These are phyloP conservation scores for Alternaria ventricosa DNA, from an alignment of 2,329 filamentous ascomycete genomes.

Conservation along the genomic window DNA sequence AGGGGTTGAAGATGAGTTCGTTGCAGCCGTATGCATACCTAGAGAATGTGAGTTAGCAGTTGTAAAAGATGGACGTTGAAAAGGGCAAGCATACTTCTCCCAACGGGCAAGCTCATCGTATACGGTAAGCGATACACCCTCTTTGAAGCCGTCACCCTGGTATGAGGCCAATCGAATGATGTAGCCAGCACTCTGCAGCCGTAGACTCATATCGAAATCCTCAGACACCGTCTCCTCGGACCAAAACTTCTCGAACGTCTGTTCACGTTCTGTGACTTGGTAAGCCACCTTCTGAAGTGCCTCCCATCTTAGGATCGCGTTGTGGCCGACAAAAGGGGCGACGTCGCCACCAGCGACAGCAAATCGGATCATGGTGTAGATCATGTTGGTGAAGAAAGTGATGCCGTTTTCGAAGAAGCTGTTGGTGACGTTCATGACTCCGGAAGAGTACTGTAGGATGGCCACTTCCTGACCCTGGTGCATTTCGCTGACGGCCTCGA, in stretches of 20 bases:
- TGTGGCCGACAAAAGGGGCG: slow-evolving; percentile 79
- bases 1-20: slow-evolving; percentile 72
- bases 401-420: slow-evolving; percentile 79
- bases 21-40: slow-evolving; percentile 71
- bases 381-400: slow-evolving; percentile 79
- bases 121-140: slow-evolving; percentile 75
- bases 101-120: slow-evolving; percentile 75
- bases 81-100: slow-evolving; percentile 60
- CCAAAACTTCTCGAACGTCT: slow-evolving; percentile 71
- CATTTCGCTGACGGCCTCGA: slow-evolving; percentile 83
- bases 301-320: slow-evolving; percentile 75
- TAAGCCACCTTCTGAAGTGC: slow-evolving; percentile 64
- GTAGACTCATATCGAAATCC: slow-evolving; percentile 77
- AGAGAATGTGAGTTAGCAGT: background rate
- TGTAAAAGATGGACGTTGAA: background rate
- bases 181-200: slow-evolving; percentile 72
- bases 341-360: slow-evolving; percentile 74
- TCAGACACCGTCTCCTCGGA: slow-evolving; percentile 78
- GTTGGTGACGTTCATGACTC: slow-evolving; percentile 74
- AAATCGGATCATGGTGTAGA: slow-evolving; percentile 76
- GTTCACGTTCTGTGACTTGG: slow-evolving; percentile 36
- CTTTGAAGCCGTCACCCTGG: slow-evolving; percentile 73
- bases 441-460: slow-evolving; percentile 75
- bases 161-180: slow-evolving; percentile 73
- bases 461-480: slow-evolving; percentile 79